A percentile compares a stretch with the other conserved stretches of the same genome.
Conservation (phyloP, 1,139 yeast species). For the Saccharomyces pastorianus region DNA sequence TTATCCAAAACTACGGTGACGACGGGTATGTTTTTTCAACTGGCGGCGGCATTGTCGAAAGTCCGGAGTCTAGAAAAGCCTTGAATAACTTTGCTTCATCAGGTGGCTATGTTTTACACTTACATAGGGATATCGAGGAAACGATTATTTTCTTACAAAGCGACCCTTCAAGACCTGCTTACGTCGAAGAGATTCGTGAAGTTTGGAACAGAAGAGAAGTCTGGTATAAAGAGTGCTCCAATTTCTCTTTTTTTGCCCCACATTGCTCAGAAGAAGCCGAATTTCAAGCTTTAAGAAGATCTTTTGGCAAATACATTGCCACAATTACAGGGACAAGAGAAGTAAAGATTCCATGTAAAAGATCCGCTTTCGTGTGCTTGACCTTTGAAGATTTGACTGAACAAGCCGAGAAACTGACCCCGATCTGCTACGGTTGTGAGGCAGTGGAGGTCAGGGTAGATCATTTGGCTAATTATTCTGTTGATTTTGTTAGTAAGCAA, state of each 20-base stretch:
- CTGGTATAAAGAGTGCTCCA: slow-evolving; percentile 77
- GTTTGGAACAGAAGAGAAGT: slow-evolving; percentile 80
- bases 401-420: slow-evolving; percentile 41
- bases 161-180: slow-evolving; percentile 86
- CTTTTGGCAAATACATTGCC: slow-evolving; percentile 51
- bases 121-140: slow-evolving; percentile 80
- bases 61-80: slow-evolving; percentile 52
- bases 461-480: slow-evolving; percentile 45
- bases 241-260: slow-evolving; percentile 67
- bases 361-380: slow-evolving; percentile 68
- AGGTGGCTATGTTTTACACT: slow-evolving; percentile 70
- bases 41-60: slow-evolving; percentile 95
- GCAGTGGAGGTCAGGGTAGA: slow-evolving; percentile 85
- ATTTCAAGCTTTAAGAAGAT: slow-evolving; percentile 47
- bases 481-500: slow-evolving; percentile 62
- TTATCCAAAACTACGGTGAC: slow-evolving; percentile 40
- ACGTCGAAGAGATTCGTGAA: slow-evolving; percentile 61
- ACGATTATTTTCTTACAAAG: slow-evolving; percentile 64
- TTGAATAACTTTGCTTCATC: slow-evolving; percentile 46
- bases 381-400: slow-evolving; percentile 52
- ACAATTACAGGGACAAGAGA: slow-evolving; percentile 55
- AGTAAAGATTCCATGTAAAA: slow-evolving; percentile 40
- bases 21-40: slow-evolving; percentile 72
- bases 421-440: slow-evolving; percentile 58
- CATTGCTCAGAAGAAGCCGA: slow-evolving; percentile 54